Percentiles rank a stretch among this genome's conserved stretches.
Conservation (phyloP, 1,284 basidiomycete species). For the Apiotrichum sp. region DNA sequence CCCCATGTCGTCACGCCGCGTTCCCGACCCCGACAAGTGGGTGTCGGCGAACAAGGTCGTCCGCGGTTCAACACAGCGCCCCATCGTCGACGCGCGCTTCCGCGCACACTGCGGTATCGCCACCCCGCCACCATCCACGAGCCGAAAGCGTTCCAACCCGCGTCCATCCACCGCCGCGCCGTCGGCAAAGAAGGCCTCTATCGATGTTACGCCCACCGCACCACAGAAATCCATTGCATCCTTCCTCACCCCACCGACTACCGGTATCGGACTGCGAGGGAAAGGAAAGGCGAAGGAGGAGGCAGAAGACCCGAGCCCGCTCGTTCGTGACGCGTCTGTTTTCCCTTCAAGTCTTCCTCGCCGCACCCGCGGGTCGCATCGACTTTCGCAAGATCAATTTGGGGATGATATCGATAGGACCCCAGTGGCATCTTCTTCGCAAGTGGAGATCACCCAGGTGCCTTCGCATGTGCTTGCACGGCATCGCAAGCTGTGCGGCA, state of each 20-base stretch:
- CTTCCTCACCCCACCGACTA: slow-evolving; percentile 13
- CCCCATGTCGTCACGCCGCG: slow-evolving; percentile 18
- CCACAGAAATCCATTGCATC: slow-evolving; percentile 1
- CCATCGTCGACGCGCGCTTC: slow-evolving; percentile 10
- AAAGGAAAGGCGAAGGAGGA: background rate
- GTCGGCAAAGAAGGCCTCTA: background rate
- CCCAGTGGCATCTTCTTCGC: slow-evolving; percentile 1
- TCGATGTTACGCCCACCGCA: slow-evolving; percentile 4
- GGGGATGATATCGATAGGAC: background rate
- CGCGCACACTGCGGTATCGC: slow-evolving; percentile 18
- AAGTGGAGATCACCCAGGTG: slow-evolving; percentile 22
- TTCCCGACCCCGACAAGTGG: slow-evolving; percentile 36
- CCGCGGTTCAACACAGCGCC: slow-evolving; percentile 4
- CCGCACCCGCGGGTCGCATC: background rate
- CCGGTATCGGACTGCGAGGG: background rate
- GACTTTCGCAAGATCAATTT: background rate
- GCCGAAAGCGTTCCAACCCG: slow-evolving; percentile 1
- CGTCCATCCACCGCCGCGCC: background rate
- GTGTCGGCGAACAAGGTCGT: slow-evolving; percentile 14
- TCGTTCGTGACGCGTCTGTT: background rate
- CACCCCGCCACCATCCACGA: slow-evolving; percentile 22
- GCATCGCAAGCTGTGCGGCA: slow-evolving; percentile 24
- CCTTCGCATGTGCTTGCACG: slow-evolving; percentile 20
- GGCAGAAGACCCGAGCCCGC: background rate
- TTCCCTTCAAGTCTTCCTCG: background rate